Conservation (phyloP, 1,139 yeast species). For the Groenewaldozyma sp. region DNA sequence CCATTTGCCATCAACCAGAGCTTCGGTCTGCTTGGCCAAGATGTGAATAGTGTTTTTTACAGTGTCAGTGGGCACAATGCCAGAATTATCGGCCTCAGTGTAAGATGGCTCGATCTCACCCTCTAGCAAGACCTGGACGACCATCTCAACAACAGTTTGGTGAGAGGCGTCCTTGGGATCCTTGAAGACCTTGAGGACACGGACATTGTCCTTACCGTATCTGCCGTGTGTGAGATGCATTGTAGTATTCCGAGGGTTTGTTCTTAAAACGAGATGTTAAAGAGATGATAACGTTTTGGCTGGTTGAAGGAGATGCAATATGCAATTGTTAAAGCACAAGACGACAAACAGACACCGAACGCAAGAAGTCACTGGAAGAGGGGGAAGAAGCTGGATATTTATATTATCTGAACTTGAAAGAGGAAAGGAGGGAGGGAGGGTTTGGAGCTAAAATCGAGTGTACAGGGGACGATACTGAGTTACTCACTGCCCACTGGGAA, state of each 20-base stretch:
- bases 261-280: too few species aligned
- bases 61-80: slow-evolving; percentile 92
- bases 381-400: too few species aligned
- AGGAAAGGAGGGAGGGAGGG: too few species aligned
- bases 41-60: slow-evolving; percentile 80
- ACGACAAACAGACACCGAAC: too few species aligned
- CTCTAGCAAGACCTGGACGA: slow-evolving; percentile 61
- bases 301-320: too few species aligned
- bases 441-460: too few species aligned
- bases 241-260: not conserved
- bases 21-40: slow-evolving; percentile 68
- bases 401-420: too few species aligned
- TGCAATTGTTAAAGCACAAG: too few species aligned
- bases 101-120: slow-evolving; percentile 74
- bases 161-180: slow-evolving; percentile 57
- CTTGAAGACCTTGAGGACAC: slow-evolving; percentile 77
- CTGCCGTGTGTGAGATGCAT: slow-evolving; percentile 34
- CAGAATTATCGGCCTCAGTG: slow-evolving; percentile 77
- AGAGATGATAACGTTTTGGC: too few species aligned
- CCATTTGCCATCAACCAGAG: slow-evolving; percentile 42
- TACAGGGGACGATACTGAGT: too few species aligned
- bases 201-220: slow-evolving; percentile 88
- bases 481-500: too few species aligned
- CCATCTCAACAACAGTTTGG: slow-evolving; percentile 80
- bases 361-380: too few species aligned